Evolutionary conservation across 2,329 filamentous ascomycete species (phyloP).

Genomic region (Curvularia lunata): DNA sequence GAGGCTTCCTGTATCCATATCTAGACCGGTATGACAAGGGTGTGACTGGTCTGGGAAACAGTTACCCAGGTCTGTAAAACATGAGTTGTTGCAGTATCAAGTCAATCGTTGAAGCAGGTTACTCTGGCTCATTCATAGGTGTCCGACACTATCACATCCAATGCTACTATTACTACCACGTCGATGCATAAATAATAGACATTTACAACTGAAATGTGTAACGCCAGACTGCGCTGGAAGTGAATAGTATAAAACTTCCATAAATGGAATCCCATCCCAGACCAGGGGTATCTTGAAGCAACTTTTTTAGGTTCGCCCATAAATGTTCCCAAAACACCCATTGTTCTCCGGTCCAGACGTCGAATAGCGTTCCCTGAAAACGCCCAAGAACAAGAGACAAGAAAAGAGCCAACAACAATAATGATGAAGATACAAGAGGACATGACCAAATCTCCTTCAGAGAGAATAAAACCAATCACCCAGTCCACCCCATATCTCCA

Average conservation of each 20-base stretch:
- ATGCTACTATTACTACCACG: background rate
- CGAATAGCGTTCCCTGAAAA: background rate
- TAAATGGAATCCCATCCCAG: slow-evolving; percentile 3
- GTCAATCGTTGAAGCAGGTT: background rate
- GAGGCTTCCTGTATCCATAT: background rate
- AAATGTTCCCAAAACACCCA: slow-evolving; percentile 6
- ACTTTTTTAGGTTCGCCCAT: slow-evolving; percentile 3
- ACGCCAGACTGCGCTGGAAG: background rate
- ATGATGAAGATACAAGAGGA: background rate
- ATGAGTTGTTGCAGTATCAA: background rate
- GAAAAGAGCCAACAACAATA: background rate
- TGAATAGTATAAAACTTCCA: background rate
- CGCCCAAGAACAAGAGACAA: background rate
- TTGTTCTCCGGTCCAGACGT: slow-evolving; percentile 1
- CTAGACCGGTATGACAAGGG: background rate
- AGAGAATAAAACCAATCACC: background rate
- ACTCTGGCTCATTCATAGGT: background rate
- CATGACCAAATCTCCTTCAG: background rate
- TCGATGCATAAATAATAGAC: background rate
- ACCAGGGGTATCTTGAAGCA: slow-evolving; percentile 7
- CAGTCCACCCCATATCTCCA: slow-evolving; percentile 39
- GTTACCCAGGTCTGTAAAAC: background rate
- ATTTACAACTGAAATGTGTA: background rate
- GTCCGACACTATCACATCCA: background rate
- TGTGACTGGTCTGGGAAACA: background rate